These are phyloP conservation scores for Aspergillus fructus DNA, from an alignment of 2,329 filamentous ascomycete species.

Conservation along the genomic window DNA sequence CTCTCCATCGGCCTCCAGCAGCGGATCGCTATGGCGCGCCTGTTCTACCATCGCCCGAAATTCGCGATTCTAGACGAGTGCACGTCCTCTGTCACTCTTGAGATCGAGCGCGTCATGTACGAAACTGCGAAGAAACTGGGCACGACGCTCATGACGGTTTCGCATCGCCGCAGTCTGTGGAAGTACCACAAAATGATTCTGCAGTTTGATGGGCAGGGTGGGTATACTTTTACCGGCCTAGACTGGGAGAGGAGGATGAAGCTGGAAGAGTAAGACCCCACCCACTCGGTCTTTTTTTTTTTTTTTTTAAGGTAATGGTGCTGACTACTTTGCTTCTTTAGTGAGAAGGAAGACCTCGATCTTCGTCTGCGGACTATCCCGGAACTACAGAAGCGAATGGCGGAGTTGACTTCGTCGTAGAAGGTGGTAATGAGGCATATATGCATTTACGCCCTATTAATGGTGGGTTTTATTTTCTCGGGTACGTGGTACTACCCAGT, in stretches of 20 bases:
- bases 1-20: constrained; percentile 91
- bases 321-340: constrained; percentile 26
- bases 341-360: constrained; percentile 91
- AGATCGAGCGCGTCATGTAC: constrained; percentile 95
- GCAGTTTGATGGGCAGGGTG: constrained; percentile 93
- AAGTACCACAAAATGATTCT: constrained; percentile 93
- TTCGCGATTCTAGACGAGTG: constrained; percentile 98
- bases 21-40: constrained; percentile 90
- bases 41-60: constrained; percentile 89
- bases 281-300: background rate
- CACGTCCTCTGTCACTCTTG: constrained; percentile 89
- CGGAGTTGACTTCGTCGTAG: constrained; percentile 64
- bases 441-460: background rate
- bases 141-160: constrained; percentile 96
- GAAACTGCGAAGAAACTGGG: constrained; percentile 88
- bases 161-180: constrained; percentile 87
- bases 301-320: background rate
- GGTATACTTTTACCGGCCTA: constrained; percentile 83
- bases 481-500: background rate
- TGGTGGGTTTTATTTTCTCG: background rate
- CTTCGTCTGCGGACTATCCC: constrained; percentile 80
- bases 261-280: constrained; percentile 70
- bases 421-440: background rate
- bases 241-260: constrained; percentile 83
- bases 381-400: constrained; percentile 81